These are phyloP conservation scores for Colletotrichum viniferum DNA, from an alignment of 2,329 filamentous ascomycete species.

Conservation along the genomic window DNA sequence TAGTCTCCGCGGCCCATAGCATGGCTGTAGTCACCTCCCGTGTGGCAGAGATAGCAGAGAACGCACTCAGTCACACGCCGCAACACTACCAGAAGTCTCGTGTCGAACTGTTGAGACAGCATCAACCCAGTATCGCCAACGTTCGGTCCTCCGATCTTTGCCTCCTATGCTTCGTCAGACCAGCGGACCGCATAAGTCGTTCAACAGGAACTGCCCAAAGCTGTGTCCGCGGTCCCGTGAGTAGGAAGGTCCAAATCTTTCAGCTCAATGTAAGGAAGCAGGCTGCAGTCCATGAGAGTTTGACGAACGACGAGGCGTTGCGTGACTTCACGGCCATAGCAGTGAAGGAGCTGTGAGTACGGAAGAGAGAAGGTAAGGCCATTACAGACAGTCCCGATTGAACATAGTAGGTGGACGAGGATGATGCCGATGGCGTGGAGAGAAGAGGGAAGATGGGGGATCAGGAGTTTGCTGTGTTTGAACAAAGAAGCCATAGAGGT, in stretches of 20 bases:
- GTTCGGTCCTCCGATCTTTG: no score
- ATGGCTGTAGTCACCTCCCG: no score
- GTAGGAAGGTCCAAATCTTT: slow-evolving; percentile 21
- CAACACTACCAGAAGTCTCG: no score
- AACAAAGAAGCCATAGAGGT: background rate
- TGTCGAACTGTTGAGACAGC: no score
- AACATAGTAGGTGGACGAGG: slow-evolving; percentile 20
- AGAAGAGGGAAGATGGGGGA: slow-evolving; percentile 1
- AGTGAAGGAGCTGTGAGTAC: slow-evolving; percentile 22
- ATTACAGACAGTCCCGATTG: slow-evolving; percentile 23
- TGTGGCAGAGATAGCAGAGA: no score
- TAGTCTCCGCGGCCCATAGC: no score
- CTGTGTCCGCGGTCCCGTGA: slow-evolving; percentile 24
- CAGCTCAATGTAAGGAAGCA: slow-evolving; percentile 23
- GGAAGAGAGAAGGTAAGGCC: slow-evolving; percentile 13
- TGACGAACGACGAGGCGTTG: slow-evolving; percentile 24
- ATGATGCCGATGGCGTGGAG: background rate
- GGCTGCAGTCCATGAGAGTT: slow-evolving; percentile 19
- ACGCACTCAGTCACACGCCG: no score
- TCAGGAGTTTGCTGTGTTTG: background rate
- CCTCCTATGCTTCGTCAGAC: no score
- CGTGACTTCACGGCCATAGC: slow-evolving; percentile 16
- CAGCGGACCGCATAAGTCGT: slow-evolving; percentile 24
- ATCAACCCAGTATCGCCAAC: no score
- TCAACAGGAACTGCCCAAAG: slow-evolving; percentile 25